A percentile compares a stretch with the other conserved stretches of the same genome.
Evolutionary conservation across 805 yeast genomes (phyloP).

Genomic region (Candida sithepensis): DNA sequence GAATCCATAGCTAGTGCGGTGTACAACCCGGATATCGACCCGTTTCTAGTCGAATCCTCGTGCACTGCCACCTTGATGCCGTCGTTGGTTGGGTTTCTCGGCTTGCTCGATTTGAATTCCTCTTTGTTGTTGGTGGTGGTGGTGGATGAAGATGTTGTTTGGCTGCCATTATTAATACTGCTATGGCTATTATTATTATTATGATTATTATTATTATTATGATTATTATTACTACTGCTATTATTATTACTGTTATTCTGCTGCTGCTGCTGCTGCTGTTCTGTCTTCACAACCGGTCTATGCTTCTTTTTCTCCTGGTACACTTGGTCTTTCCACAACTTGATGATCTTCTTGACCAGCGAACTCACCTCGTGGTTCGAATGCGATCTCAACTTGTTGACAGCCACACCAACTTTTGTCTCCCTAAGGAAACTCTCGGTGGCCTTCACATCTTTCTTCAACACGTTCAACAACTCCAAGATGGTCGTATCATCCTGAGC

Average conservation of each 20-base stretch:
- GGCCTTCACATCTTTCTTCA: constrained; percentile 74
- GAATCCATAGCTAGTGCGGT: constrained; percentile 87
- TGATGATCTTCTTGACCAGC: constrained; percentile 78
- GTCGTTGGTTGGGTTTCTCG: constrained; percentile 79
- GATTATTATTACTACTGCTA: too few relatives aligned
- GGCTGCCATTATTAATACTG: too few relatives aligned
- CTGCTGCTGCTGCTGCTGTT: background rate
- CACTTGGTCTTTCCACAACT: constrained; percentile 87
- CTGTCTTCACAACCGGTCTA: constrained; percentile 6
- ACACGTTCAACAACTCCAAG: constrained; percentile 57
- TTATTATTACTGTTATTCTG: too few relatives aligned
- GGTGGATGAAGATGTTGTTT: background rate
- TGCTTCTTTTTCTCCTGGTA: constrained; percentile 51
- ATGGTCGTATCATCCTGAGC: constrained; percentile 61
- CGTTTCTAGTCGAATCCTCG: constrained; percentile 77
- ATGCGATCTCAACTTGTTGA: constrained; percentile 77
- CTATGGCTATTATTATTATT: too few relatives aligned
- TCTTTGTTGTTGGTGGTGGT: background rate
- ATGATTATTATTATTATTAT: too few relatives aligned
- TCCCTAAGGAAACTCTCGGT: constrained; percentile 84
- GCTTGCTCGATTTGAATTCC: constrained; percentile 29
- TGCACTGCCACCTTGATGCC: constrained; percentile 69
- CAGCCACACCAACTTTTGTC: constrained; percentile 96
- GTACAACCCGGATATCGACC: constrained; percentile 78
- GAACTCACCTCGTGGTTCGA: constrained; percentile 62